Evolutionary conservation across 495 filamentous ascomycete species (phyloP), one percentile per base, ranked within the genome.

Genomic region (Schizothecium vesticola): DNA sequence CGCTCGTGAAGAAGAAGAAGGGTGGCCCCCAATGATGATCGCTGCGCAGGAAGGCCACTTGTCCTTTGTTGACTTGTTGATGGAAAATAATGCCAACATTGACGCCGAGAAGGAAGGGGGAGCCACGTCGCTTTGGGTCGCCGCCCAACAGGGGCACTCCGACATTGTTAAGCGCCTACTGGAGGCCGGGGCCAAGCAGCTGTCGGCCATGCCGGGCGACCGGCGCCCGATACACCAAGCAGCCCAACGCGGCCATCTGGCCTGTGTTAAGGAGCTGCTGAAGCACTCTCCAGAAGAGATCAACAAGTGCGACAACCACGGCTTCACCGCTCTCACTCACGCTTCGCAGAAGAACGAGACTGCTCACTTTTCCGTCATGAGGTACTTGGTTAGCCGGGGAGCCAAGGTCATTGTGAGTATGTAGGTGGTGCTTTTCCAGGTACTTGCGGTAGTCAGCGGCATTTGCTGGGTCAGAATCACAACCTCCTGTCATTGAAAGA

Each of bases 11-110:
- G 61, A 31, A 8, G 61, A 31, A 3, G 61, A 63, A 0, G 61
- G 61, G 0, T 51, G 31, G 61, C 1, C 29, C 3, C 24, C 61
- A 7, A 12, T 63, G 26, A 31, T 63, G 61, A 5, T 63, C n/a
- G 61, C 61, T 24, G 61, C 61, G 61, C 61, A 51, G 61, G 6
- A 63, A 8, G 29, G 61, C n/a, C 61, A 63, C 61, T 7, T 63
- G 16, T 1, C 26, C 16, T 51, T 63, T 24, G 19, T 63, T 19
- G 31, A 63, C 0, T 19, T 63, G 13, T 8, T 63, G 26, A 21
- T 63, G 5, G 10, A 63, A 2, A 10, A 26, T 16, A 23, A 23
- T 8, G 61, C 61, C 6, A 3, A 63, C 29, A 43, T 63, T 10
- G 29, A 63, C 5, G 26, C 61, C 19, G 61, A 19, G 13, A n/a